Percentiles rank a stretch among this genome's conserved stretches.
phyloP scores from a whole-genome alignment of 2,329 filamentous ascomycete species.

The Myriosclerotinia duriaeana region DNA sequence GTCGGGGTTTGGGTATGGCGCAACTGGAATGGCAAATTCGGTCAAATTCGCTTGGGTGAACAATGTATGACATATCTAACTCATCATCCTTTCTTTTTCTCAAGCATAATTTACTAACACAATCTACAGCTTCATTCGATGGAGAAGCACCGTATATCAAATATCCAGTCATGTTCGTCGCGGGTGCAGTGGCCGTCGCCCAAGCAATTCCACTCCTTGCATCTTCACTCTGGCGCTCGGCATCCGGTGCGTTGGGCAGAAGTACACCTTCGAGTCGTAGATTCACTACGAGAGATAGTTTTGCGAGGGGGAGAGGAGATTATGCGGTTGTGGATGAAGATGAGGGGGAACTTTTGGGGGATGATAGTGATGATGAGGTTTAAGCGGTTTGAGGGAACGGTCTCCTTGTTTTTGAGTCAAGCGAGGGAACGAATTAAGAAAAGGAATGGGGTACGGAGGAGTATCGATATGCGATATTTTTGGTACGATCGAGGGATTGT shows the following conservation, averaged over 20 bases:
- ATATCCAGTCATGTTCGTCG: slow-evolving; percentile 74
- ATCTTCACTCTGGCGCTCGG: slow-evolving; percentile 69
- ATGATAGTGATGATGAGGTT: slow-evolving; percentile 89
- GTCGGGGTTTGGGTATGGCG: slow-evolving; percentile 82
- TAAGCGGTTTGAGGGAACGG: slow-evolving; percentile 34
- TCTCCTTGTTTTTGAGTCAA: neutral
- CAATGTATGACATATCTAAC: slow-evolving; percentile 41
- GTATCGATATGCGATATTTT: neutral
- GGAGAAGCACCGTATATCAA: slow-evolving; percentile 74
- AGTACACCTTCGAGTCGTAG: slow-evolving; percentile 46
- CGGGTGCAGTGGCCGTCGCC: slow-evolving; percentile 60
- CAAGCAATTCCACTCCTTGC: slow-evolving; percentile 68
- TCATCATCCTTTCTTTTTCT: neutral
- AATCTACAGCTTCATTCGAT: slow-evolving; percentile 51
- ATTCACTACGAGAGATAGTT: slow-evolving; percentile 87
- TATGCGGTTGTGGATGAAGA: slow-evolving; percentile 89
- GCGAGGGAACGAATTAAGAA: neutral
- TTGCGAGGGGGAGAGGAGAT: slow-evolving; percentile 81
- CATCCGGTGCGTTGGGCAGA: slow-evolving; percentile 52
- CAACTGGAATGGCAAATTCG: slow-evolving; percentile 87
- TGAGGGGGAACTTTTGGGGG: slow-evolving; percentile 89
- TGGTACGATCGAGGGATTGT: neutral
- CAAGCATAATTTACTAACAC: slow-evolving; percentile 29
- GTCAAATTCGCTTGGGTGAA: slow-evolving; percentile 87
- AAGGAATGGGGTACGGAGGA: neutral